Percentiles rank a stretch among this genome's conserved stretches.
These are phyloP conservation scores for Xylariaceae sp. DNA, from an alignment of 2,329 filamentous ascomycete genomes.

Conservation along the genomic window DNA sequence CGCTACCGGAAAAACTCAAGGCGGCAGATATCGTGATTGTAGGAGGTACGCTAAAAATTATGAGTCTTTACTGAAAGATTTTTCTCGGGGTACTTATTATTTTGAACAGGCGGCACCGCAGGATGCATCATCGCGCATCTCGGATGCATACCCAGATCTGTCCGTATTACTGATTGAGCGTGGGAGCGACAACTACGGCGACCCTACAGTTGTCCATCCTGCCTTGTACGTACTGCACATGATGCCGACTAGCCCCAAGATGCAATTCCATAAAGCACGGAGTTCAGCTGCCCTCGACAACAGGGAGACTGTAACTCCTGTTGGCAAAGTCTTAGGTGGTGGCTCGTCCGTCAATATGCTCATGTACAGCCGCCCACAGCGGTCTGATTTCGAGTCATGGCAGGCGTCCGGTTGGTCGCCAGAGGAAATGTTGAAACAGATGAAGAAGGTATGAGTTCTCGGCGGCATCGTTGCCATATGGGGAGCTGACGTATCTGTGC, in stretches of 20 bases:
- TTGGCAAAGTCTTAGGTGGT: neutral
- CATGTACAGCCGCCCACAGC: neutral
- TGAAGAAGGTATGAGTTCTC: constrained; percentile 1
- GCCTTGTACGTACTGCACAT: neutral
- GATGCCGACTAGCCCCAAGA: neutral
- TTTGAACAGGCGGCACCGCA: too few relatives aligned
- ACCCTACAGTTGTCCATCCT: neutral
- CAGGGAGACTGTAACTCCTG: neutral
- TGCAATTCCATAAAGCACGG: neutral
- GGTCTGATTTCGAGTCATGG: neutral
- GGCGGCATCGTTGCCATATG: neutral
- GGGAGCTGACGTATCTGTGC: neutral
- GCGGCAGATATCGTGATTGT: too few relatives aligned
- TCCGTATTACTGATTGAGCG: too few relatives aligned
- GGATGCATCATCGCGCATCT: too few relatives aligned
- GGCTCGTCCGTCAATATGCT: neutral
- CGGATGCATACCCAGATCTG: too few relatives aligned
- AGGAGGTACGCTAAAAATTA: too few relatives aligned
- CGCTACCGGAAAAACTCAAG: too few relatives aligned
- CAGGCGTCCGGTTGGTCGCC: neutral
- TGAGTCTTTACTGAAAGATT: too few relatives aligned
- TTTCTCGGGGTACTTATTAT: too few relatives aligned
- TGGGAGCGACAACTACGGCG: neutral
- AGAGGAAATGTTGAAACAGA: neutral
- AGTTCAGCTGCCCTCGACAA: neutral